phyloP scores from a whole-genome alignment of 768 basidiomycete genomes.

The Rhodosporidiobolus odoratus region DNA sequence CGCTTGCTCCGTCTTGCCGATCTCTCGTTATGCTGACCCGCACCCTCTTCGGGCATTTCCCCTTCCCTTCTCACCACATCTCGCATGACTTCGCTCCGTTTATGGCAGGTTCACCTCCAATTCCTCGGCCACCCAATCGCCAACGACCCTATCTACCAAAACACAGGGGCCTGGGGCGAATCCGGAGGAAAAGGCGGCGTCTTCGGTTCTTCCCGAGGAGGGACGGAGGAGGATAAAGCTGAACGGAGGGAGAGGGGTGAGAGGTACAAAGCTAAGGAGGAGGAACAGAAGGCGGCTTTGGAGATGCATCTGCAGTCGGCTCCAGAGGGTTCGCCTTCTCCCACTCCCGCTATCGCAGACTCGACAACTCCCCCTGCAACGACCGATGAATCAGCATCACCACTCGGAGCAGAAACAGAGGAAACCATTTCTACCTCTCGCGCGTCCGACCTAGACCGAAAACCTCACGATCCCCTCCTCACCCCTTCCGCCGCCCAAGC shows the following conservation, averaged over 20 bases:
- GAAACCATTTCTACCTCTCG: slow-evolving; percentile 31
- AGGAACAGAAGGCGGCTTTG: too few species aligned
- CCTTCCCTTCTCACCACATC: too few species aligned
- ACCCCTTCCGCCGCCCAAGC: slow-evolving; percentile 69
- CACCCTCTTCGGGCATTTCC: not conserved
- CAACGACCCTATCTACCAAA: slow-evolving; percentile 90
- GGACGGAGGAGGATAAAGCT: not conserved
- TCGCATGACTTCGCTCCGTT: too few species aligned
- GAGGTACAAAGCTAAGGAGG: too few species aligned
- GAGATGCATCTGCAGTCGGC: too few species aligned
- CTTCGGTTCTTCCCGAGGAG: slow-evolving; percentile 1
- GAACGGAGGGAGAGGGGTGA: slow-evolving; percentile 33
- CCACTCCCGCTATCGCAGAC: too few species aligned
- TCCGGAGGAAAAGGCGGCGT: slow-evolving; percentile 39
- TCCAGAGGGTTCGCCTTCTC: too few species aligned
- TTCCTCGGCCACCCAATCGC: slow-evolving; percentile 88
- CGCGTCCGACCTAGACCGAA: slow-evolving; percentile 34
- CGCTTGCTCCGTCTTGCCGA: not conserved
- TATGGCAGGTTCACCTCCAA: slow-evolving; percentile 75
- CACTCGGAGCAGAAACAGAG: not conserved
- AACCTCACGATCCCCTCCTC: slow-evolving; percentile 61
- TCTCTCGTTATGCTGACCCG: not conserved
- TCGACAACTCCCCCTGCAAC: too few species aligned
- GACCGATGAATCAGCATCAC: too few species aligned
- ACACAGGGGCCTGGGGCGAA: slow-evolving; percentile 49